These are phyloP conservation scores for Candida palmyrensis DNA, from an alignment of 805 yeast species.

Conservation along the genomic window DNA sequence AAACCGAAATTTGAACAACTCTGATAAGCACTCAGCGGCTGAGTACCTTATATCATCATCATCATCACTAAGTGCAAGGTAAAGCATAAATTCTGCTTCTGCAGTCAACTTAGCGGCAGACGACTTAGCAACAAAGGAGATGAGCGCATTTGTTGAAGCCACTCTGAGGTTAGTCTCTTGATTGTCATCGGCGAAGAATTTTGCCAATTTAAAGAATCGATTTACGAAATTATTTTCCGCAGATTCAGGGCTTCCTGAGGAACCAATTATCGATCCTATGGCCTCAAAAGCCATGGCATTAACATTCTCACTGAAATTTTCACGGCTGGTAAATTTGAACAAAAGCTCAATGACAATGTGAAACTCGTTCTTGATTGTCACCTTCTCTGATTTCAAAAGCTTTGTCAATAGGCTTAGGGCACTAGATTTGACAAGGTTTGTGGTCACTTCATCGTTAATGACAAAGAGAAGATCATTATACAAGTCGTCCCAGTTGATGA, in stretches of 20 bases:
- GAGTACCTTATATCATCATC: conserved; percentile 52
- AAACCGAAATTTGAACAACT: not conserved
- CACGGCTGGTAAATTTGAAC: conserved; percentile 18
- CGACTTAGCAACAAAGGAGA: conserved; percentile 11
- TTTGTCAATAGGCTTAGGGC: conserved; percentile 30
- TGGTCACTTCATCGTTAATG: conserved; percentile 18
- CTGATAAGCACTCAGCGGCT: conserved; percentile 40
- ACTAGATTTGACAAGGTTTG: conserved; percentile 43
- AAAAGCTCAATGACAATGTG: conserved; percentile 18
- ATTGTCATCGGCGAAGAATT: conserved; percentile 32
- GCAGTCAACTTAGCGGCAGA: conserved; percentile 2
- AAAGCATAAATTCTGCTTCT: conserved; percentile 20
- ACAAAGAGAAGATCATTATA: conserved; percentile 13
- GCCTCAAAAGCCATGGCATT: conserved; percentile 46
- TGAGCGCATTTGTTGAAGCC: conserved; percentile 42
- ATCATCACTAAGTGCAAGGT: conserved; percentile 54
- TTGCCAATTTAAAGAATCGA: conserved; percentile 22
- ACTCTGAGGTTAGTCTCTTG: conserved; percentile 40
- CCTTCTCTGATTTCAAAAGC: conserved; percentile 10
- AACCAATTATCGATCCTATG: conserved; percentile 34
- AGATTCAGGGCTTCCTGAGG: not conserved
- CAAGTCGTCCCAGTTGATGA: conserved; percentile 3
- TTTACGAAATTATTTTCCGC: conserved; percentile 6
- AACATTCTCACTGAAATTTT: conserved; percentile 40
- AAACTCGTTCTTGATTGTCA: conserved; percentile 8